Evolutionary conservation across 345 rosid genomes (phyloP), one percentile per base, ranked within the genome.

Genomic region (Eucalyptus curtisii): DNA sequence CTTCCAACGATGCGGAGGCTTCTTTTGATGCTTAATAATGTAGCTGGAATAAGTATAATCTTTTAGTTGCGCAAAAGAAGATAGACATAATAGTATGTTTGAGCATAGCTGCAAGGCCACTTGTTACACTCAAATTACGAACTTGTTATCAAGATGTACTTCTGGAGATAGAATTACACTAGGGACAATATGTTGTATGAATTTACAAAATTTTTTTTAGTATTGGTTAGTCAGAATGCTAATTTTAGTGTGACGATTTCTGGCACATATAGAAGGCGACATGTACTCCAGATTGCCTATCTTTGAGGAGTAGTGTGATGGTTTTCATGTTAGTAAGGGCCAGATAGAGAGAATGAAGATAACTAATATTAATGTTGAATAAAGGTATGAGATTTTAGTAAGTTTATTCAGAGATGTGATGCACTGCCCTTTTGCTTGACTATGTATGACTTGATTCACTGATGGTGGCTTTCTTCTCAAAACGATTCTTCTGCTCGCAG

Each of bases 401-500:
- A 68, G 25, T 68, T 76, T 19, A 10, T 19, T 76, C 82, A 5
- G 15, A 6, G 45, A 76, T 40, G 47, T 20, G 47, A 76, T 76
- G 82, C 42, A 17, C 47, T 76, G 82, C 61, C 33, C 30, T n/a
- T 16, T 5, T 53, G 85, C 79, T 50, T 48, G n/a, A 66, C 37
- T n/a, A 4, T 64, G 68, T 61, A 27, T 64, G 76, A 64, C 76
- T 64, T 7, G 37, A n/a, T 64, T 76, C 47, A 37, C 20, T 76
- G 13, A 40, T 10, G 47, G 53, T 44, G 42, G 31, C 33, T 88
- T 80, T 42, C 25, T 61, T 66, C 14, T n/a, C 47, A 31, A 49
- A 50, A 50, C 25, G 1, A 3, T 25, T 52, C 87, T 10, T 52
- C 87, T 10, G 27, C 81, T 90, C 86, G 59, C 97, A 96, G 99